phyloP scores from a whole-genome alignment of 768 basidiomycete species.

The Lanmaoa rubissima region DNA sequence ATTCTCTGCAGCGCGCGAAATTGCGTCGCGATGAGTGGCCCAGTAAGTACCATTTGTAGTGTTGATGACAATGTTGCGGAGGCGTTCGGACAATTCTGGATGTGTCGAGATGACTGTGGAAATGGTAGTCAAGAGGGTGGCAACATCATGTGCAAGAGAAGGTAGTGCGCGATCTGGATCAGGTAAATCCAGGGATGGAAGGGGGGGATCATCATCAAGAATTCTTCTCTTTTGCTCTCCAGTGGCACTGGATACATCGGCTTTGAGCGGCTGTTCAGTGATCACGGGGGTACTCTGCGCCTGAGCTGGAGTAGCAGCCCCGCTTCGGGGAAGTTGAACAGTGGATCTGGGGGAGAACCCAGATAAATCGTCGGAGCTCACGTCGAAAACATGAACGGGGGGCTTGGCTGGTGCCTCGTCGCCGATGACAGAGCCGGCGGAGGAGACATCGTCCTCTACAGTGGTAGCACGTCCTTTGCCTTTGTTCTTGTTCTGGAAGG shows the following conservation, averaged over 20 bases:
- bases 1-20: conserved; percentile 57
- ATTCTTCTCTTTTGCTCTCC: conserved; percentile 12
- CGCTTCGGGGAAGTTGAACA: conserved; percentile 15
- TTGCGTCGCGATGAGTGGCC: conserved; percentile 56
- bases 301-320: conserved; percentile 32
- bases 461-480: conserved; percentile 32
- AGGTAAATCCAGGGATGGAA: conserved; percentile 43
- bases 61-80: conserved; percentile 64
- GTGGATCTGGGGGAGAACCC: conserved; percentile 16
- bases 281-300: conserved; percentile 43
- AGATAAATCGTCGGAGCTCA: conserved; percentile 31
- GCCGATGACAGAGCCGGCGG: conserved; percentile 41
- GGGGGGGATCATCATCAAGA: conserved; percentile 45
- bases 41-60: conserved; percentile 67
- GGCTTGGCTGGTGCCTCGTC: conserved; percentile 50
- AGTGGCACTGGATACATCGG: conserved; percentile 5
- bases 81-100: conserved; percentile 67
- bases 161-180: conserved; percentile 29
- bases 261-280: conserved; percentile 21
- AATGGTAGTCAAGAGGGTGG: conserved; percentile 55
- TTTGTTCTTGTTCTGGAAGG: conserved; percentile 49
- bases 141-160: conserved; percentile 64
- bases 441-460: conserved; percentile 36
- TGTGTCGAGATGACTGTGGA: conserved; percentile 57
- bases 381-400: conserved; percentile 59